Conservation (phyloP, 2,329 filamentous ascomycete genomes). For the Fusarium begoniae region DNA sequence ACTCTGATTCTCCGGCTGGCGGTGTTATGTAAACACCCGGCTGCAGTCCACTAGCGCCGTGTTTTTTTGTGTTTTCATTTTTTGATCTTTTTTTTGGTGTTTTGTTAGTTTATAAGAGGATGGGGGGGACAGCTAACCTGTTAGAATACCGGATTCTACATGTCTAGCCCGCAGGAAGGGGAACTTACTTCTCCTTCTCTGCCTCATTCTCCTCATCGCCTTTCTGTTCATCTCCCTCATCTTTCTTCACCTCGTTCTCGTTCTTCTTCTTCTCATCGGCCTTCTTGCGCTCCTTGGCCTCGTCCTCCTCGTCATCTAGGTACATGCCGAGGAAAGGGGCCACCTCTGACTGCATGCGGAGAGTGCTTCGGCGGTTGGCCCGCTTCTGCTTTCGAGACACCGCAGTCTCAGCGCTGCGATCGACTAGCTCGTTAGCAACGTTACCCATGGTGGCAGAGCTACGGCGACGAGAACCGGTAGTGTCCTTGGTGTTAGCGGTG, state of each 20-base stretch:
- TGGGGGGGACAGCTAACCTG: background rate
- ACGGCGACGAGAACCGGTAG: background rate
- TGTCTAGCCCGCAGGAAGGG: background rate
- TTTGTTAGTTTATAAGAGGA: background rate
- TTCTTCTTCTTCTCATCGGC: no score
- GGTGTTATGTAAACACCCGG: background rate
- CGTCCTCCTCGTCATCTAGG: background rate
- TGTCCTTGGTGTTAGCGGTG: background rate
- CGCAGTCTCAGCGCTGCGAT: background rate
- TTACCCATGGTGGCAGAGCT: constrained; percentile 2
- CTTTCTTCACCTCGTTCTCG: background rate
- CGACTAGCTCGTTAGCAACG: background rate
- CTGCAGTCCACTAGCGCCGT: background rate
- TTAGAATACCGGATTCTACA: background rate
- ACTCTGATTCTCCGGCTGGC: background rate
- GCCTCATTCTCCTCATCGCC: background rate
- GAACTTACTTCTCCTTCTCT: background rate
- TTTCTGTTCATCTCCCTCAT: background rate
- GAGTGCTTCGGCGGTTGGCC: background rate
- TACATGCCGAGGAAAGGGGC: background rate
- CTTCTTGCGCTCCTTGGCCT: no score
- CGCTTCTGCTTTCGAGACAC: background rate
- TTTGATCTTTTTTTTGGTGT: background rate
- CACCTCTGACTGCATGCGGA: background rate
- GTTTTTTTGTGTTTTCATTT: background rate